Percentiles rank a stretch among this genome's conserved stretches.
Conservation (phyloP, 768 basidiomycete genomes). For the Lentinula sp. region DNA sequence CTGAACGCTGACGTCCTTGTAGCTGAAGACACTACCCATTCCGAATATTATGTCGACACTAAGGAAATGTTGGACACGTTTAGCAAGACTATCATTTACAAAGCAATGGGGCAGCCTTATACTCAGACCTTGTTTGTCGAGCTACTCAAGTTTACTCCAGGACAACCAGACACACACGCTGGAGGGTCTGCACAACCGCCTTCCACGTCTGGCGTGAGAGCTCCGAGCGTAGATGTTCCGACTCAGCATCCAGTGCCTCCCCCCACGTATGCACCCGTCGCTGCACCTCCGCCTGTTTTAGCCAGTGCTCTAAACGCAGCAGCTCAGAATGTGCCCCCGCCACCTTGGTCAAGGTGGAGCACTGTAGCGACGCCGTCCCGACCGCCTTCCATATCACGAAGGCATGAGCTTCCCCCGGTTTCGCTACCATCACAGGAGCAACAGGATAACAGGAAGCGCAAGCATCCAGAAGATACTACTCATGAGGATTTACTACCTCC, state of each 20-base stretch:
- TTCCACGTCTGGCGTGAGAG: slow-evolving; percentile 10
- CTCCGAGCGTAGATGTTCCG: slow-evolving; percentile 11
- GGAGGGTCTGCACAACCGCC: slow-evolving; percentile 17
- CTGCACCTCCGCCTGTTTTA: slow-evolving; percentile 6
- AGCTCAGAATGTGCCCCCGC: slow-evolving; percentile 21
- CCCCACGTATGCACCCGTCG: slow-evolving; percentile 5
- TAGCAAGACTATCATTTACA: slow-evolving; percentile 67
- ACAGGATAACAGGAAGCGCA: slow-evolving; percentile 36
- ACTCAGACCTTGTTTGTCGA: slow-evolving; percentile 71
- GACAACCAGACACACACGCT: slow-evolving; percentile 36
- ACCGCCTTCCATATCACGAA: slow-evolving; percentile 34
- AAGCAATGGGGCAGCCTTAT: slow-evolving; percentile 57
- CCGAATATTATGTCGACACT: slow-evolving; percentile 64
- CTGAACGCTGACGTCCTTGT: slow-evolving; percentile 8
- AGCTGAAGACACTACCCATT: slow-evolving; percentile 37
- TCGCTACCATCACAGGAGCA: slow-evolving; percentile 32
- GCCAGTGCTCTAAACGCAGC: slow-evolving; percentile 7
- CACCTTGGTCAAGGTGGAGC: slow-evolving; percentile 47
- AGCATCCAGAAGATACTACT: slow-evolving; percentile 32
- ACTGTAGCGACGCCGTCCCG: slow-evolving; percentile 34
- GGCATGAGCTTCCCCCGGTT: slow-evolving; percentile 26
- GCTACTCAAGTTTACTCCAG: slow-evolving; percentile 57
- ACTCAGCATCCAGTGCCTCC: slow-evolving; percentile 13
- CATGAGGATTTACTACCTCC: slow-evolving; percentile 18
- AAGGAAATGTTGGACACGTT: slow-evolving; percentile 69